Evolutionary conservation across 768 basidiomycete genomes (phyloP), one percentile per base, ranked within the genome.

Genomic region (Leccinum imitatum): DNA sequence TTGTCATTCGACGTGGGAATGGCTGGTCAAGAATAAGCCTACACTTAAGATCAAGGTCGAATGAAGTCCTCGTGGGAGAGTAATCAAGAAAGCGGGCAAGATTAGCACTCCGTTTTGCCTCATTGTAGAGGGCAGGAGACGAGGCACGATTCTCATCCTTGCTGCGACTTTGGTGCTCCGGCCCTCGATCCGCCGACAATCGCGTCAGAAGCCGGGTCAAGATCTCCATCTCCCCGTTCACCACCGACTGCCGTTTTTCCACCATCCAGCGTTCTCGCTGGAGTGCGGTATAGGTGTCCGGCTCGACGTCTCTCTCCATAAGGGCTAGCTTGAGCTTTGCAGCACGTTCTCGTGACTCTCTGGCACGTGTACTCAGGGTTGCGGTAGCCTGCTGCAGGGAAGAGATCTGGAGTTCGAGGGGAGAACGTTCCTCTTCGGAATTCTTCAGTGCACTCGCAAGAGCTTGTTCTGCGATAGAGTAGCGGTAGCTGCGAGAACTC

Each of bases 181-280:
- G 58, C n/a, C 37, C 47, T 14, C 54, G 71, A 73, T 71, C 54
- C 71, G 61, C 71, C 65, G 58, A 60, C 56, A 79, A 60, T 47
- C 63, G 68, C 46, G 65, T 62, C 35, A 82, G 65, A 39, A 78
- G 76, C 60, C 75, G 71, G 57, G 70, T 71, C 58, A 81, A 59
- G 25, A 57, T 60, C 62, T 76, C 72, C 30, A 74, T 69, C 57
- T 83, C 74, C 53, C 75, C 65, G 57, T 76, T 71, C 19, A 75
- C 73, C 21, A 70, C 74, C 31, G 62, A 56, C 56, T 77, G 76
- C 58, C 78, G 73, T 61, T 76, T 77, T 63, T 85, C 84, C 60
- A 80, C 79, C 70, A 78, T 73, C 83, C 82, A 84, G 31, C 80
- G 77, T 53, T 82, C 76, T 1, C 75, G 76, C 59, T 82, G 78